Percentiles rank a stretch among this genome's conserved stretches.
Conservation (phyloP, 495 filamentous ascomycete genomes). For the Filosporella fistucella region DNA sequence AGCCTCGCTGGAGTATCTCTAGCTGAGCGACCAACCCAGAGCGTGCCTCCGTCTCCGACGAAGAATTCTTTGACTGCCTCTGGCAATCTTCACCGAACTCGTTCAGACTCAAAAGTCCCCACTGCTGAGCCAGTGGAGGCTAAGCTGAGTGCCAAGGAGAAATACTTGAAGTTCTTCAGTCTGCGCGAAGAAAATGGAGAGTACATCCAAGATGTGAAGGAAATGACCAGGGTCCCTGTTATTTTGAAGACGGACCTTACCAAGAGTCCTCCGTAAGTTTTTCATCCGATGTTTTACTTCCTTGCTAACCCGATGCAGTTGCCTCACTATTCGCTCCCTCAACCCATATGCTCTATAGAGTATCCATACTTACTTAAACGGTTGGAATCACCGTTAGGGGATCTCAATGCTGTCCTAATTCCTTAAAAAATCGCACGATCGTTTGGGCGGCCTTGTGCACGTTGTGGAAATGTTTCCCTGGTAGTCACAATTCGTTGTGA, state of each 20-base stretch:
- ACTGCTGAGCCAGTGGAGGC: conserved; percentile 66
- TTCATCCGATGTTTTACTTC: conserved; percentile 5
- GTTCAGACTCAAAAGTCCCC: conserved; percentile 87
- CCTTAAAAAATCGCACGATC: no score
- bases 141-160: conserved; percentile 89
- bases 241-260: conserved; percentile 96
- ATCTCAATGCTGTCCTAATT: not conserved
- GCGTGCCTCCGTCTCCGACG: conserved; percentile 88
- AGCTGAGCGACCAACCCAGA: conserved; percentile 85
- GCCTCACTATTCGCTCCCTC: conserved; percentile 93
- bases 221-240: conserved; percentile 95
- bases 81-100: conserved; percentile 78
- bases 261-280: conserved; percentile 97
- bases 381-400: not conserved
- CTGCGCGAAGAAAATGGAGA: conserved; percentile 90
- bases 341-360: conserved; percentile 89
- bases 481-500: no score
- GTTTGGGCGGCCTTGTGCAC: no score
- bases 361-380: not conserved
- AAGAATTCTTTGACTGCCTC: conserved; percentile 63
- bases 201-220: conserved; percentile 94
- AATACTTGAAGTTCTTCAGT: conserved; percentile 86
- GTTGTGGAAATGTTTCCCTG: no score
- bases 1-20: conserved; percentile 83
- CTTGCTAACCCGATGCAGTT: conserved; percentile 46